These are phyloP conservation scores for Phytophthora lateralis DNA, from an alignment of 352 stramenopile species.

Conservation along the genomic window DNA sequence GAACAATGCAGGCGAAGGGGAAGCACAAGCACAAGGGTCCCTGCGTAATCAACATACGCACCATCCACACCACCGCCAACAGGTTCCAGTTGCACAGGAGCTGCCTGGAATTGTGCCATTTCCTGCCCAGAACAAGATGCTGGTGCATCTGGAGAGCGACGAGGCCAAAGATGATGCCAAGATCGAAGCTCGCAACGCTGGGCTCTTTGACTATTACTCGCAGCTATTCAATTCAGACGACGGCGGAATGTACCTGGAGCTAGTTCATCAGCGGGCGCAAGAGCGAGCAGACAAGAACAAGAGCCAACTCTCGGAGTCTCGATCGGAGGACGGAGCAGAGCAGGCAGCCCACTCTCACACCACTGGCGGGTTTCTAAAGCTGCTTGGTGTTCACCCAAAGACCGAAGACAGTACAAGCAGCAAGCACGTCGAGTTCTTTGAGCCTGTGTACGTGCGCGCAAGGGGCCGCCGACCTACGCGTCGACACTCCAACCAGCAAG, in stretches of 20 bases:
- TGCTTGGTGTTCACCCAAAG: slow-evolving; percentile 35
- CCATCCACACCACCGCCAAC: slow-evolving; percentile 10
- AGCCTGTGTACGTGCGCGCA: slow-evolving; percentile 49
- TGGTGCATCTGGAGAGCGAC: slow-evolving; percentile 53
- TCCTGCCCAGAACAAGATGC: slow-evolving; percentile 46
- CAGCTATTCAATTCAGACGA: slow-evolving; percentile 70
- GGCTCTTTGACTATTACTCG: slow-evolving; percentile 73
- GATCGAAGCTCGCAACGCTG: slow-evolving; percentile 41
- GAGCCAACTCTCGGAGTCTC: slow-evolving; percentile 12
- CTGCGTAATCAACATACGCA: slow-evolving; percentile 22
- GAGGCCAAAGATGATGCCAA: slow-evolving; percentile 64
- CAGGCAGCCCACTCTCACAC: slow-evolving; percentile 14
- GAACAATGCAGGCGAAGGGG: slow-evolving; percentile 1
- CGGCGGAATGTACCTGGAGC: slow-evolving; percentile 55
- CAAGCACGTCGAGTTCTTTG: slow-evolving; percentile 62
- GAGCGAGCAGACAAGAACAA: slow-evolving; percentile 37
- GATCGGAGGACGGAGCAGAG: slow-evolving; percentile 10
- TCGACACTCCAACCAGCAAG: slow-evolving; percentile 20
- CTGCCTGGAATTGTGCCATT: slow-evolving; percentile 46
- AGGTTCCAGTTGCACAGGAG: slow-evolving; percentile 16
- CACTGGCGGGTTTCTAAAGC: slow-evolving; percentile 39
- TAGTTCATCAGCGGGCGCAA: slow-evolving; percentile 41
- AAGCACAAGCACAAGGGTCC: slow-evolving; percentile 1
- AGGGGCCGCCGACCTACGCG: slow-evolving; percentile 19
- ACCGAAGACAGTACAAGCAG: slow-evolving; percentile 22